Percentiles rank a stretch among this genome's conserved stretches.
Evolutionary conservation across 176 grass and related monocot genomes (phyloP).

Genomic region (Zizania latifolia): DNA sequence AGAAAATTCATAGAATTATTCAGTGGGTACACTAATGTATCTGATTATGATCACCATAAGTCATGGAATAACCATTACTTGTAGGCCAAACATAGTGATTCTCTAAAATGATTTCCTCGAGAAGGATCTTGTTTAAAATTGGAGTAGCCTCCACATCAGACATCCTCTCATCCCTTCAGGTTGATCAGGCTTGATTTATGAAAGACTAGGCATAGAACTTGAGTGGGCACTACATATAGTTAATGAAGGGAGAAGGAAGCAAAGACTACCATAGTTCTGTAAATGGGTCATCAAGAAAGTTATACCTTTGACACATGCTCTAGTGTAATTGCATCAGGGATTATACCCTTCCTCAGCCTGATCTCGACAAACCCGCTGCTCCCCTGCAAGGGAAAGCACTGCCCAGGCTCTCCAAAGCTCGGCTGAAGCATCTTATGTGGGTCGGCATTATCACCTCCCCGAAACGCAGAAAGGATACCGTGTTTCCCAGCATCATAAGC

Average conservation of each 20-base stretch:
- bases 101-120: neutral
- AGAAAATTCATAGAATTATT: neutral
- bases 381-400: slow-evolving; percentile 75
- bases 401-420: slow-evolving; percentile 89
- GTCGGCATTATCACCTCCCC: slow-evolving; percentile 10
- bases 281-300: neutral
- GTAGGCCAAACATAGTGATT: neutral
- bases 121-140: neutral
- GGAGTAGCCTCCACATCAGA: neutral
- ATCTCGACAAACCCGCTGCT: slow-evolving; percentile 80
- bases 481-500: slow-evolving; percentile 33
- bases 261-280: neutral
- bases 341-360: slow-evolving; percentile 55
- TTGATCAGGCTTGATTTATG: neutral
- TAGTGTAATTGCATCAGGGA: slow-evolving; percentile 73
- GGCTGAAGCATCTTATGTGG: slow-evolving; percentile 75
- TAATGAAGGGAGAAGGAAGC: neutral
- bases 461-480: neutral
- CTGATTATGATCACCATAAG: neutral
- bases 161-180: neutral
- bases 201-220: neutral
- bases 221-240: neutral
- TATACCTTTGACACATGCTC: slow-evolving; percentile 93
- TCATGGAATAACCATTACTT: neutral
- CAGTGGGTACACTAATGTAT: neutral